phyloP scores from a whole-genome alignment of 768 basidiomycete genomes.

The Cytidiella melzeri region DNA sequence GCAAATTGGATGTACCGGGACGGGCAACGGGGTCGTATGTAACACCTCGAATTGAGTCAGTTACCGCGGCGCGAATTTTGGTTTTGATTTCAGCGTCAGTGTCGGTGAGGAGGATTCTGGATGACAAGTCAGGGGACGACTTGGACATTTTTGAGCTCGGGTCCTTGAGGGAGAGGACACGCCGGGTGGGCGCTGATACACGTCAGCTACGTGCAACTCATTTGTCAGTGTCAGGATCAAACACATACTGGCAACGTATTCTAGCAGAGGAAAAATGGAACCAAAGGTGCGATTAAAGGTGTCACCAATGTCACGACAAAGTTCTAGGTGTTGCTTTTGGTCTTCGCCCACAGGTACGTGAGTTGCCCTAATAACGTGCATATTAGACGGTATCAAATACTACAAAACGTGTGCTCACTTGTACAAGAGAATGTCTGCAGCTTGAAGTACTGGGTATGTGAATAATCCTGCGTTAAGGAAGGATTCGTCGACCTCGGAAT shows the following conservation, averaged over 20 bases:
- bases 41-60: conserved; percentile 71
- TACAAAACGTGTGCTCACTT: conserved; percentile 38
- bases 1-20: conserved; percentile 78
- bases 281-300: conserved; percentile 71
- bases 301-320: conserved; percentile 78
- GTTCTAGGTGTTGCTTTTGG: conserved; percentile 90
- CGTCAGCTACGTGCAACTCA: not conserved
- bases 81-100: conserved; percentile 46
- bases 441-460: conserved; percentile 90
- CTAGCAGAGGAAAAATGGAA: conserved; percentile 65
- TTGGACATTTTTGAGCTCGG: conserved; percentile 94
- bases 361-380: conserved; percentile 52
- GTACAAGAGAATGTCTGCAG: conserved; percentile 87
- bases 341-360: conserved; percentile 97
- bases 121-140: conserved; percentile 70
- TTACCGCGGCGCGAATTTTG: conserved; percentile 80
- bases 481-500: conserved; percentile 76
- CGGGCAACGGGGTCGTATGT: conserved; percentile 77
- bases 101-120: conserved; percentile 87
- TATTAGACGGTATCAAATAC: not conserved
- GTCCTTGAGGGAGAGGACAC: conserved; percentile 82
- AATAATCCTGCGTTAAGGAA: conserved; percentile 80
- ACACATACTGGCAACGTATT: conserved; percentile 65
- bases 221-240: not conserved
- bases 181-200: conserved; percentile 62